Evolutionary conservation across 495 filamentous ascomycete genomes (phyloP).

Genomic region (Neurospora sp.): DNA sequence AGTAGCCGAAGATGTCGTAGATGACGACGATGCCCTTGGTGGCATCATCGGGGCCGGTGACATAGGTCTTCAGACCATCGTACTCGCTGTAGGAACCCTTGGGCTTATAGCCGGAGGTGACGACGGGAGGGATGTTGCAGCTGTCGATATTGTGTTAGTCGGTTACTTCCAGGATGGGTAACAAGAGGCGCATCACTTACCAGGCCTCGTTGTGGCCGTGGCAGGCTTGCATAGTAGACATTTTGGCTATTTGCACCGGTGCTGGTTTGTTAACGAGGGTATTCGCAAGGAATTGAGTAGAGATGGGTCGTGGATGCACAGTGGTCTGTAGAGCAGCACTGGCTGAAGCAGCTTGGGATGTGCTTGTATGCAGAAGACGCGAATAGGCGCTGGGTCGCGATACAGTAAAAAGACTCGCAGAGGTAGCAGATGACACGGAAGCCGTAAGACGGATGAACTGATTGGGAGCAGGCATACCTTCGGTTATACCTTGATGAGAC

Average conservation of each 20-base stretch:
- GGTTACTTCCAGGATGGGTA: neutral
- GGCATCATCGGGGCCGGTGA: slow-evolving; percentile 48
- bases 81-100: slow-evolving; percentile 57
- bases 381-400: slow-evolving; percentile 2
- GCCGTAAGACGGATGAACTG: slow-evolving; percentile 9
- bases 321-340: neutral
- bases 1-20: slow-evolving; percentile 67
- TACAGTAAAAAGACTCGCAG: neutral
- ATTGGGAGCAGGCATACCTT: slow-evolving; percentile 11
- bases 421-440: neutral
- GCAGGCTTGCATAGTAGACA: slow-evolving; percentile 41
- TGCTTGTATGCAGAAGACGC: slow-evolving; percentile 4
- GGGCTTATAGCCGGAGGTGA: slow-evolving; percentile 47
- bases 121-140: slow-evolving; percentile 62
- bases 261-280: neutral
- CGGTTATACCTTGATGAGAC: neutral
- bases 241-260: slow-evolving; percentile 21
- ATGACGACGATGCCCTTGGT: slow-evolving; percentile 51
- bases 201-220: slow-evolving; percentile 49
- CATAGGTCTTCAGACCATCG: slow-evolving; percentile 62
- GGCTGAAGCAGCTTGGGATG: neutral
- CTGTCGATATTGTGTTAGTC: slow-evolving; percentile 21
- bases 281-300: neutral
- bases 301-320: neutral
- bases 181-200: neutral